These are phyloP conservation scores for Plasmodium knowlesi DNA, from an alignment of 169 alveolate genomes.

Conservation along the genomic window DNA sequence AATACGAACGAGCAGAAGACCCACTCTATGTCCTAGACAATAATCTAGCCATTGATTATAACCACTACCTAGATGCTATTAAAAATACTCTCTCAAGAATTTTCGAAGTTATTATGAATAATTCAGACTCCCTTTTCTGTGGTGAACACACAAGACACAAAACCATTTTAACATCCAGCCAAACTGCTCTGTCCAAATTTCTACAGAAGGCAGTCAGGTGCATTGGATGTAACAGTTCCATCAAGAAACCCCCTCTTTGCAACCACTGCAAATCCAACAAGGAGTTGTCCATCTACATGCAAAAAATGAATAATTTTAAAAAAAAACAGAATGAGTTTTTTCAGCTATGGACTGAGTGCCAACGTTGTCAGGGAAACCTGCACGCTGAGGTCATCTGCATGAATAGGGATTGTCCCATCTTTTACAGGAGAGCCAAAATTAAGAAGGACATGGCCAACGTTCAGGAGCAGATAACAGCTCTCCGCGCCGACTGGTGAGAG, in stretches of 20 bases:
- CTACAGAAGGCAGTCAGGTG: constrained; percentile 92
- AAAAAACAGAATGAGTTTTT: constrained; percentile 91
- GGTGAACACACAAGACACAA: constrained; percentile 81
- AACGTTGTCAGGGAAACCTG: constrained; percentile 96
- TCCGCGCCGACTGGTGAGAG: constrained; percentile 69
- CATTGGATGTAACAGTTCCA: constrained; percentile 93
- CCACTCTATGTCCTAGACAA: constrained; percentile 97
- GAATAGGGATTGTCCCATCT: constrained; percentile 98
- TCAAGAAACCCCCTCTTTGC: constrained; percentile 83
- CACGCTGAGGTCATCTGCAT: constrained; percentile 96
- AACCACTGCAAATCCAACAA: constrained; percentile 80
- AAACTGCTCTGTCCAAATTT: constrained; percentile 92
- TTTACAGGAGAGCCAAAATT: constrained; percentile 96
- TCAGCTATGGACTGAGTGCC: constrained; percentile 98
- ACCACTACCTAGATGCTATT: constrained; percentile 96
- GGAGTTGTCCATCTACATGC: constrained; percentile 80
- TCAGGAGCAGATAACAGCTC: constrained; percentile 81
- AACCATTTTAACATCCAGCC: constrained; percentile 78
- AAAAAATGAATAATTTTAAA: constrained; percentile 89
- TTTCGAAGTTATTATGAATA: constrained; percentile 93
- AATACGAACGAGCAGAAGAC: constrained; percentile 99
- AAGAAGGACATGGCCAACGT: constrained; percentile 89
- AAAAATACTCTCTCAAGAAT: constrained; percentile 94
- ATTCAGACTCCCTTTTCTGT: constrained; percentile 92
- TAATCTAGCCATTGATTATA: constrained; percentile 97